Percentiles rank a stretch among this genome's conserved stretches.
phyloP scores from a whole-genome alignment of 352 stramenopile species.

The Thraustochytrium sp. region DNA sequence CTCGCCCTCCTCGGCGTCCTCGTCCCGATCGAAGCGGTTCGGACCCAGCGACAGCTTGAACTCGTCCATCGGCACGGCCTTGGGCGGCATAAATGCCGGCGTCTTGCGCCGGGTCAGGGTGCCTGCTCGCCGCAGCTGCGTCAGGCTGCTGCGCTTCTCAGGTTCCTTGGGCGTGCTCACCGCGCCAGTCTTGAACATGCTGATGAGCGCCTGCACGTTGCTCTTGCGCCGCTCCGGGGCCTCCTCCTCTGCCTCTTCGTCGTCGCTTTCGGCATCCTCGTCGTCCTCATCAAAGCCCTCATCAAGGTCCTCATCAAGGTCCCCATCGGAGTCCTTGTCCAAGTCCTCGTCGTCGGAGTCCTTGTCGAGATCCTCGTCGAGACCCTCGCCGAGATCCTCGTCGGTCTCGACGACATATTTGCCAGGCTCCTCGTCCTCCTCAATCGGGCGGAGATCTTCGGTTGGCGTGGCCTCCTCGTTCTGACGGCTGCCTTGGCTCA shows the following conservation, averaged over 20 bases:
- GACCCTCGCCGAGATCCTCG: too few species aligned
- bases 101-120: constrained; percentile 80
- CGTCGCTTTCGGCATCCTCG: neutral
- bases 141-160: constrained; percentile 88
- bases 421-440: too few species aligned
- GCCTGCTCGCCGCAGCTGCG: constrained; percentile 96
- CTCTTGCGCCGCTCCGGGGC: neutral
- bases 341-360: too few species aligned
- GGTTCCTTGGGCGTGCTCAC: constrained; percentile 46
- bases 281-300: too few species aligned
- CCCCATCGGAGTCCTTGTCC: too few species aligned
- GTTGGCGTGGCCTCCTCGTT: too few species aligned
- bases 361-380: too few species aligned
- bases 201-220: neutral
- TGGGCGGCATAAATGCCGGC: neutral
- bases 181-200: neutral
- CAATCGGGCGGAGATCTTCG: too few species aligned
- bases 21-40: neutral
- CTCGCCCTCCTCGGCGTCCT: neutral
- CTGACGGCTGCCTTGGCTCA: too few species aligned
- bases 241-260: neutral
- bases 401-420: too few species aligned
- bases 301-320: too few species aligned
- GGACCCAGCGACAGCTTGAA: constrained; percentile 11
- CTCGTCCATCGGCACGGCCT: neutral